Percentiles rank a stretch among this genome's conserved stretches.
phyloP scores from a whole-genome alignment of 2,329 filamentous ascomycete genomes.

The Fusarium sacchari region DNA sequence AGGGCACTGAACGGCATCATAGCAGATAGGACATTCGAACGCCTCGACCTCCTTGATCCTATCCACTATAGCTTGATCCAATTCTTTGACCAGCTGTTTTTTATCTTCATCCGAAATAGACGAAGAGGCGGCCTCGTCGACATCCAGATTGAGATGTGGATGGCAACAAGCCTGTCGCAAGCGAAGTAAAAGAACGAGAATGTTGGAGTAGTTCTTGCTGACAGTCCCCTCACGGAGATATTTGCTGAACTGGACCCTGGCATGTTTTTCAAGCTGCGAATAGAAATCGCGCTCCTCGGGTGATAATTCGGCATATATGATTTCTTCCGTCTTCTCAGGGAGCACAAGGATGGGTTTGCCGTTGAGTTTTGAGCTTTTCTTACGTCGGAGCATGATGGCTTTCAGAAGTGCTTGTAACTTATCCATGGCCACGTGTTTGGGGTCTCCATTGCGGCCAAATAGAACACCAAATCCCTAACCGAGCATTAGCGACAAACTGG shows the following conservation, averaged over 20 bases:
- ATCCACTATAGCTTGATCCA: slow-evolving; percentile 69
- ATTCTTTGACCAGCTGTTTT: slow-evolving; percentile 68
- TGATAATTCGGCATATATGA: slow-evolving; percentile 78
- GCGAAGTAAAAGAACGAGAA: slow-evolving; percentile 83
- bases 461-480: slow-evolving; percentile 55
- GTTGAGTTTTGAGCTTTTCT: slow-evolving; percentile 81
- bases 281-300: slow-evolving; percentile 82
- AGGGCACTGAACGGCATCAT: slow-evolving; percentile 78
- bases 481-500: not conserved
- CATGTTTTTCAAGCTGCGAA: slow-evolving; percentile 74
- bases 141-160: slow-evolving; percentile 46
- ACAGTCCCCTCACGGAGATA: slow-evolving; percentile 76
- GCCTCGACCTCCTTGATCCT: slow-evolving; percentile 68
- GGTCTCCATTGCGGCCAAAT: slow-evolving; percentile 55
- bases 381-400: slow-evolving; percentile 83
- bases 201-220: slow-evolving; percentile 76
- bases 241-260: slow-evolving; percentile 78
- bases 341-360: slow-evolving; percentile 83
- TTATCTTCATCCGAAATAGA: slow-evolving; percentile 61
- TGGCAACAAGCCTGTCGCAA: slow-evolving; percentile 76
- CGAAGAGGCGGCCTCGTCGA: slow-evolving; percentile 49
- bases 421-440: slow-evolving; percentile 71
- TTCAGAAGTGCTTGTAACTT: slow-evolving; percentile 80
- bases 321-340: slow-evolving; percentile 78
- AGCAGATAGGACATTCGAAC: slow-evolving; percentile 86